phyloP scores from a whole-genome alignment of 2,329 filamentous ascomycete species.

The Penicillium nordicum region DNA sequence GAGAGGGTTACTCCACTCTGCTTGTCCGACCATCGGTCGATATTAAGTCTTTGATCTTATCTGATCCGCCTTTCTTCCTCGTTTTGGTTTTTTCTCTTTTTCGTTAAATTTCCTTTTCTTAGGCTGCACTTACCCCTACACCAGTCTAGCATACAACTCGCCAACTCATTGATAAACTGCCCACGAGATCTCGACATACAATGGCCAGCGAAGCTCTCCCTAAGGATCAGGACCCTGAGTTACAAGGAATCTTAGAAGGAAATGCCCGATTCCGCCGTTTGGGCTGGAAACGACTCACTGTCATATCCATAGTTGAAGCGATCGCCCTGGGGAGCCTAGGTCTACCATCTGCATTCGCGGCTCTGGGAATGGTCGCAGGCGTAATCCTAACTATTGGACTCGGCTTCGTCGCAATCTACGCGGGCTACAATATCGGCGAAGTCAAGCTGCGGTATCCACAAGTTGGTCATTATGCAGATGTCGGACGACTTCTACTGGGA shows the following conservation, averaged over 20 bases:
- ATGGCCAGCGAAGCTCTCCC: constrained; percentile 7
- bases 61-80: constrained; percentile 1
- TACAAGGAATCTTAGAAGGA: background rate
- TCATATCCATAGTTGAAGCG: constrained; percentile 5
- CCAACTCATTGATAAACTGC: background rate
- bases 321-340: constrained; percentile 9
- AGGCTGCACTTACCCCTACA: background rate
- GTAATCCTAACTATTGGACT: background rate
- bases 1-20: constrained; percentile 1
- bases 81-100: background rate
- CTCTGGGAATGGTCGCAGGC: constrained; percentile 2
- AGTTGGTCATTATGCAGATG: constrained; percentile 5
- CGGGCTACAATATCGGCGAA: constrained; percentile 4
- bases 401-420: constrained; percentile 5
- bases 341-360: constrained; percentile 2
- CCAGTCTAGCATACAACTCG: background rate
- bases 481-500: background rate
- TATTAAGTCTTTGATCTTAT: constrained; percentile 6
- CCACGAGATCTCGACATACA: background rate
- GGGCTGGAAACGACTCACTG: constrained; percentile 5
- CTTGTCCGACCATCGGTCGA: background rate
- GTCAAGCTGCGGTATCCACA: constrained; percentile 5
- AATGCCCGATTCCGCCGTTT: constrained; percentile 2
- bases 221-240: background rate
- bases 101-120: background rate